These are phyloP conservation scores for Xylaria hypoxylon DNA, from an alignment of 2,329 filamentous ascomycete species.

Conservation along the genomic window DNA sequence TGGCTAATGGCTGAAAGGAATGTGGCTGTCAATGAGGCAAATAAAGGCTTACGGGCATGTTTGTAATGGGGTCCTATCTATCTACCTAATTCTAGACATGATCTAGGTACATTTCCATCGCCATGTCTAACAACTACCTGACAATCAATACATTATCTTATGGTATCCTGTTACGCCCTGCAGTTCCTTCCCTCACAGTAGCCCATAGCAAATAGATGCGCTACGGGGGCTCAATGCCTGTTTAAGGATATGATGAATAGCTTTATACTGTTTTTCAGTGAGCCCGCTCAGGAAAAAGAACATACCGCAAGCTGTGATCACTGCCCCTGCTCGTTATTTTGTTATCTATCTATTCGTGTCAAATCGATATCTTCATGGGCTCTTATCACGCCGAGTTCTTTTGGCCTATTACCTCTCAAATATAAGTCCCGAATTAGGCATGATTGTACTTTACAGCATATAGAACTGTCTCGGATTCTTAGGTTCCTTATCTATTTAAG, in stretches of 20 bases:
- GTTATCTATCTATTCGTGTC: neutral
- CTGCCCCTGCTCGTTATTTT: neutral
- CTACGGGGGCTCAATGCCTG: neutral
- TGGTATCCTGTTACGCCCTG: neutral
- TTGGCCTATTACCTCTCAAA: too few species aligned
- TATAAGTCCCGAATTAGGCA: too few species aligned
- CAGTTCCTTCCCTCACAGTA: too few species aligned
- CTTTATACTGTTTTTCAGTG: neutral
- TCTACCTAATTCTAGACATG: neutral
- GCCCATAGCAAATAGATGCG: neutral
- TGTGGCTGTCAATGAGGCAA: neutral
- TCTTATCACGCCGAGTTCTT: neutral
- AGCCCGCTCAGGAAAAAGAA: neutral
- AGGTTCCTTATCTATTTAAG: neutral
- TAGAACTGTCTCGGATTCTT: too few species aligned
- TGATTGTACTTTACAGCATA: neutral
- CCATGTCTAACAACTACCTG: neutral
- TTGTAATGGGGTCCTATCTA: neutral
- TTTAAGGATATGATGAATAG: conserved; percentile 6
- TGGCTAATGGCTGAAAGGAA: too few species aligned
- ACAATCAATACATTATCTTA: neutral
- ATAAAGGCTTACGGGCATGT: neutral
- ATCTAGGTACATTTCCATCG: neutral
- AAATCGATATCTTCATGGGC: neutral
- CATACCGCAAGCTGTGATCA: neutral